These are phyloP conservation scores for Carpediemonas membranifera DNA, from an alignment of 78 protist species.

Conservation along the genomic window DNA sequence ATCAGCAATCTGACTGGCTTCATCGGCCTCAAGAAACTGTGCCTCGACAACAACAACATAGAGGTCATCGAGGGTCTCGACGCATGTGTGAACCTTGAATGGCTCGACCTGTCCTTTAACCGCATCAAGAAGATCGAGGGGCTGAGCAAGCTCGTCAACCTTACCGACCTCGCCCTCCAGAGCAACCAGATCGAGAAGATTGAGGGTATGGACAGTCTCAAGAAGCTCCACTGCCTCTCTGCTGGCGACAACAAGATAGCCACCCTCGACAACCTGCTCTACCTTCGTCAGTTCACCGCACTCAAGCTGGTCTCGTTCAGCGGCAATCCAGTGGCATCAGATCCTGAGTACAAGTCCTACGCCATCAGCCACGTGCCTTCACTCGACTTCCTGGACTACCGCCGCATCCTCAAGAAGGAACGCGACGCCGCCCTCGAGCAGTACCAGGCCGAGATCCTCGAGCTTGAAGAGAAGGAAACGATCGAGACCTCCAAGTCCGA, in stretches of 20 bases:
- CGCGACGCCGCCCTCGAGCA: not conserved
- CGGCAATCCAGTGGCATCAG: constrained; percentile 10
- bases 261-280: constrained; percentile 9
- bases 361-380: constrained; percentile 1
- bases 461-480: not conserved
- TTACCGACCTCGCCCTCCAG: constrained; percentile 14
- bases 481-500: not conserved
- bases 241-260: constrained; percentile 11
- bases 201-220: constrained; percentile 25
- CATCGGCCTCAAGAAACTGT: constrained; percentile 11
- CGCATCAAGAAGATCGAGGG: constrained; percentile 20
- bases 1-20: constrained; percentile 26
- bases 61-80: constrained; percentile 18
- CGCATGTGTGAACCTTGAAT: not conserved
- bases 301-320: constrained; percentile 8
- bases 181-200: constrained; percentile 11
- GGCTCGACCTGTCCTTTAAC: constrained; percentile 37
- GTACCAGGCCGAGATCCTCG: too few relatives aligned
- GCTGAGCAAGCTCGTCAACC: constrained; percentile 4
- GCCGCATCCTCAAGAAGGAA: not conserved
- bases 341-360: not conserved
- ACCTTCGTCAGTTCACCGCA: constrained; percentile 9
- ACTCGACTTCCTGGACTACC: constrained; percentile 11
- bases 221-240: not conserved
- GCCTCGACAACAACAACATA: constrained; percentile 38